A percentile compares a stretch with the other conserved stretches of the same genome.
These are phyloP conservation scores for Spizellomyces punctatus DNA, from an alignment of 192 early-diverging fungal genomes.

Conservation along the genomic window DNA sequence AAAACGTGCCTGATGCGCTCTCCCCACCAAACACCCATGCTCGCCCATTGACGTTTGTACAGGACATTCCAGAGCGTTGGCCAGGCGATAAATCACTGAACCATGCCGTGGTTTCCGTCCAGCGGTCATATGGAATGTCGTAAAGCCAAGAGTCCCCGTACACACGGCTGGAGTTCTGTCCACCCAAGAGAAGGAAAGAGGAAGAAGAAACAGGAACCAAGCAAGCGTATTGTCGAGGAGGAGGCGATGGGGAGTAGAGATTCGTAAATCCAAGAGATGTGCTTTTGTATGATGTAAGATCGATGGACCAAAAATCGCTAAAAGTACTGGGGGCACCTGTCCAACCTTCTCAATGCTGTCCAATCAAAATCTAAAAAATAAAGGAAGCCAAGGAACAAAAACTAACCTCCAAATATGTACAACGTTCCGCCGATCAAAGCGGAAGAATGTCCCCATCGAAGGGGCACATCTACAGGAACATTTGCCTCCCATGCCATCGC, in stretches of 20 bases:
- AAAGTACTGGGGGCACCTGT: background rate
- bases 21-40: constrained; percentile 16
- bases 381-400: background rate
- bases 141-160: constrained; percentile 14
- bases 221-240: constrained; percentile 16
- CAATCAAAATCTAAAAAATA: background rate
- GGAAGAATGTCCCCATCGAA: constrained; percentile 10
- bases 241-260: constrained; percentile 9
- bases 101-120: constrained; percentile 15
- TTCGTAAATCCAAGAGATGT: constrained; percentile 9
- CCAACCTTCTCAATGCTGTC: background rate
- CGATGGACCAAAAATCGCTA: constrained; percentile 10
- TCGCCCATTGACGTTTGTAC: background rate
- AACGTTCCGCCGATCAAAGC: background rate
- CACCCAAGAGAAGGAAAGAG: constrained; percentile 1
- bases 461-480: background rate
- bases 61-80: background rate
- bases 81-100: constrained; percentile 6
- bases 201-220: background rate
- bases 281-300: background rate
- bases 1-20: background rate
- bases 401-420: constrained; percentile 20
- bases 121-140: constrained; percentile 5
- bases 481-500: background rate
- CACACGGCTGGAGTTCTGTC: background rate